phyloP scores from a whole-genome alignment of 2,329 filamentous ascomycete genomes.

The Pseudocercospora fijiensis region DNA sequence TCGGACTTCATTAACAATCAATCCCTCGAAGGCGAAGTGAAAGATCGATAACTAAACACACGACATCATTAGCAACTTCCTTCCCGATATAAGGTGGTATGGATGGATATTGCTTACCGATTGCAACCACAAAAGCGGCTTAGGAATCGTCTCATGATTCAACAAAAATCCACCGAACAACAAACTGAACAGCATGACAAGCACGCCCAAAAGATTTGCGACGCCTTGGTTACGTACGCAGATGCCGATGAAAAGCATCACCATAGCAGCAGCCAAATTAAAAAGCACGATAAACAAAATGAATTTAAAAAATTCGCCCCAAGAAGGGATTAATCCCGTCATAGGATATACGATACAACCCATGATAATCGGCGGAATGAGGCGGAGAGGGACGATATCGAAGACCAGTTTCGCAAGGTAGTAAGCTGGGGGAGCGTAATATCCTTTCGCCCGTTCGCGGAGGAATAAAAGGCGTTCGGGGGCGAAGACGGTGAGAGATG shows the following conservation, averaged over 20 bases:
- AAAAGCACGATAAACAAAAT: slow-evolving; percentile 90
- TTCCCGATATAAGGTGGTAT: no score
- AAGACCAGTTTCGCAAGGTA: slow-evolving; percentile 97
- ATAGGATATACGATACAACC: slow-evolving; percentile 96
- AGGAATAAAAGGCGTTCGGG: slow-evolving; percentile 88
- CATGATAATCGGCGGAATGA: slow-evolving; percentile 92
- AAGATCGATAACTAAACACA: slow-evolving; percentile 83
- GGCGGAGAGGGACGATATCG: slow-evolving; percentile 89
- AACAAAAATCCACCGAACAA: slow-evolving; percentile 91
- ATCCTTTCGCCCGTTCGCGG: slow-evolving; percentile 91
- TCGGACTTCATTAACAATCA: slow-evolving; percentile 96
- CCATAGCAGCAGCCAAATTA: slow-evolving; percentile 88
- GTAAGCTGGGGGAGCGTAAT: slow-evolving; percentile 91
- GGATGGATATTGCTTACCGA: slow-evolving; percentile 52
- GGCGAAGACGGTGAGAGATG: slow-evolving; percentile 89
- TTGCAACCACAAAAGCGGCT: slow-evolving; percentile 84
- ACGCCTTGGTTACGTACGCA: slow-evolving; percentile 88
- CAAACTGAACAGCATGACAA: slow-evolving; percentile 96
- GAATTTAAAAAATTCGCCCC: slow-evolving; percentile 84
- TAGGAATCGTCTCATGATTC: slow-evolving; percentile 90
- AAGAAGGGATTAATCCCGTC: slow-evolving; percentile 84
- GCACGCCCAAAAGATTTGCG: slow-evolving; percentile 86
- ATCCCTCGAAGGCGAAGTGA: slow-evolving; percentile 93
- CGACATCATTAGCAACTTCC: no score
- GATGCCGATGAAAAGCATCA: slow-evolving; percentile 95